phyloP scores from a whole-genome alignment of 2,329 filamentous ascomycete species.

The Ilyonectria destructans region DNA sequence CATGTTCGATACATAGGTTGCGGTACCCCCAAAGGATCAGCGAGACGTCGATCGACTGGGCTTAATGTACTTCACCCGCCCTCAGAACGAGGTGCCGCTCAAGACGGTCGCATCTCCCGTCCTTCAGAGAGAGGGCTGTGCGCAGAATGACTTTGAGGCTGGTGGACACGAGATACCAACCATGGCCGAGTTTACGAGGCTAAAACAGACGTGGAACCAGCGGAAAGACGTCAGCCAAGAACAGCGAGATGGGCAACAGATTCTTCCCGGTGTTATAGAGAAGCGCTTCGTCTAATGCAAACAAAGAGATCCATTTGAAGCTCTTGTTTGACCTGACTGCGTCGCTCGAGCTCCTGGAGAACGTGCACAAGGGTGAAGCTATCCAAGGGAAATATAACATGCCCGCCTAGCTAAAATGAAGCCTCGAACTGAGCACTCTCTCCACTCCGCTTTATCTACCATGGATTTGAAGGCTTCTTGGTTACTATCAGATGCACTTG shows the following conservation, averaged over 20 bases:
- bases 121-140: slow-evolving; percentile 52
- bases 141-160: slow-evolving; percentile 55
- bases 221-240: slow-evolving; percentile 40
- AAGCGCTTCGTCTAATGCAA: slow-evolving; percentile 8
- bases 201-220: slow-evolving; percentile 56
- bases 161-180: slow-evolving; percentile 51
- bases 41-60: slow-evolving; percentile 31
- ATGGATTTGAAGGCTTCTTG: too few relatives aligned
- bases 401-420: too few relatives aligned
- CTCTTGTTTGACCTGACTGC: too few relatives aligned
- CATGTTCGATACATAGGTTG: slow-evolving; percentile 9
- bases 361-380: too few relatives aligned
- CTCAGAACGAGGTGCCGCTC: slow-evolving; percentile 55
- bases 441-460: too few relatives aligned
- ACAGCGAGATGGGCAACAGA: slow-evolving; percentile 11
- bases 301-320: too few relatives aligned
- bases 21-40: slow-evolving; percentile 30
- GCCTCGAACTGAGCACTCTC: too few relatives aligned
- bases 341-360: too few relatives aligned
- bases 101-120: slow-evolving; percentile 57
- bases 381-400: too few relatives aligned
- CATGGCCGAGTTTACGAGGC: slow-evolving; percentile 55
- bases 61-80: slow-evolving; percentile 58
- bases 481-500: too few relatives aligned
- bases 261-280: slow-evolving; percentile 14